These are phyloP conservation scores for Backusella macrospora DNA, from an alignment of 192 early-diverging fungal genomes.

Conservation along the genomic window DNA sequence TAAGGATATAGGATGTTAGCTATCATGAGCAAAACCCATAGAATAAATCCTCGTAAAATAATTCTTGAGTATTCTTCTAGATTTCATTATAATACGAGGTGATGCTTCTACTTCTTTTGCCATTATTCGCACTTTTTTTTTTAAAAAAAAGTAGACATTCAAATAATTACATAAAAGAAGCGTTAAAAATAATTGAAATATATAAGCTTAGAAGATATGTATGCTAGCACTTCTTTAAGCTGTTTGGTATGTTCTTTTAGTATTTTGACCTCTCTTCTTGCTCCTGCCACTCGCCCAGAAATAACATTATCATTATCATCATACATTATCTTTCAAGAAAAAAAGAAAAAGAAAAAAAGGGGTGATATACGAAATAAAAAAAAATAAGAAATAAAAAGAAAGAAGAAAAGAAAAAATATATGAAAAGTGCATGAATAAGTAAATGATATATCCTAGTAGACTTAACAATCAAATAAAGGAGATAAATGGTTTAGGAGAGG, in stretches of 20 bases:
- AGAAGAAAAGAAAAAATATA: slow-evolving; percentile 7
- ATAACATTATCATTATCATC: slow-evolving; percentile 78
- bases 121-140: slow-evolving; percentile 80
- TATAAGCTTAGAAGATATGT: slow-evolving; percentile 82
- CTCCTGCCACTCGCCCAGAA: slow-evolving; percentile 84
- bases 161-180: too few relatives aligned
- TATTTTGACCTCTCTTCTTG: slow-evolving; percentile 90
- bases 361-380: too few relatives aligned
- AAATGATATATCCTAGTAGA: too few relatives aligned
- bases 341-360: not conserved
- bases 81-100: slow-evolving; percentile 89
- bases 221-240: slow-evolving; percentile 89
- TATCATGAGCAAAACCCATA: slow-evolving; percentile 98
- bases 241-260: slow-evolving; percentile 94
- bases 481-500: too few relatives aligned
- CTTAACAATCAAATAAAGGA: too few relatives aligned
- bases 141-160: too few relatives aligned
- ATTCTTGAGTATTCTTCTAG: slow-evolving; percentile 94
- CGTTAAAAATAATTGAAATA: not conserved
- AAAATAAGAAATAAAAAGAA: not conserved
- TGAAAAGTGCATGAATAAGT: too few relatives aligned
- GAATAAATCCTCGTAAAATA: slow-evolving; percentile 99
- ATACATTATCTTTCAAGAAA: not conserved
- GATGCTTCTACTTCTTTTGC: slow-evolving; percentile 86
- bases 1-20: slow-evolving; percentile 93